These are phyloP conservation scores for Boletales sp. DNA, from an alignment of 768 basidiomycete genomes.

Conservation along the genomic window DNA sequence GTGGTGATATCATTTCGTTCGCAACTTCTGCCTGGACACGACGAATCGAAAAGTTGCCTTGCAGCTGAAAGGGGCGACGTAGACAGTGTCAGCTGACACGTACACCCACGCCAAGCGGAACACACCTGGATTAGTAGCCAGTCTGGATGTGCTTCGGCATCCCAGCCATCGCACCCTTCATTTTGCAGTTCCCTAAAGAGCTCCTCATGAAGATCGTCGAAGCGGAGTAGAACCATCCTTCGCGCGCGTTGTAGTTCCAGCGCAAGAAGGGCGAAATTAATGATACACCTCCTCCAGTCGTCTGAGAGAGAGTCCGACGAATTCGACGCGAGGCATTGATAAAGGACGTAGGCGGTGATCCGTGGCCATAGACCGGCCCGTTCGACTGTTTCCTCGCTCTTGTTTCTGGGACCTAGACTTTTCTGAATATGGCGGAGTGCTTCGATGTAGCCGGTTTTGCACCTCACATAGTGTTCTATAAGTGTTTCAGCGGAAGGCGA, in stretches of 20 bases:
- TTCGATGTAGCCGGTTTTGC: background rate
- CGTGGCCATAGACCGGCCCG: slow-evolving; percentile 32
- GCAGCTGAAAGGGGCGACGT: slow-evolving; percentile 30
- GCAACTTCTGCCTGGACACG: slow-evolving; percentile 39
- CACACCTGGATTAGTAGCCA: slow-evolving; percentile 44
- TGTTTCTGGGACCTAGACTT: background rate
- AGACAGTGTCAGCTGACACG: background rate
- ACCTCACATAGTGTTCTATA: background rate
- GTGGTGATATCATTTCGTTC: slow-evolving; percentile 42
- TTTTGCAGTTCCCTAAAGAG: slow-evolving; percentile 24
- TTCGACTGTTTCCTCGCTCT: slow-evolving; percentile 2
- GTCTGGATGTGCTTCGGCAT: slow-evolving; percentile 26
- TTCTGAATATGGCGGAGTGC: background rate
- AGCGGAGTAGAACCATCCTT: slow-evolving; percentile 26
- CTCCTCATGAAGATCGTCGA: slow-evolving; percentile 22
- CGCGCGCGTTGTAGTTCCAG: slow-evolving; percentile 34
- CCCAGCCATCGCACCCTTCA: slow-evolving; percentile 15
- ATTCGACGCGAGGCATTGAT: slow-evolving; percentile 25
- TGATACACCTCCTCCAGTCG: slow-evolving; percentile 28
- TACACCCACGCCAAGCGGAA: background rate
- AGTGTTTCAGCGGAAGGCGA: background rate
- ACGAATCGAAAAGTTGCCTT: slow-evolving; percentile 41
- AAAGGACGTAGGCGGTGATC: slow-evolving; percentile 25
- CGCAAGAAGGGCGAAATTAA: slow-evolving; percentile 22
- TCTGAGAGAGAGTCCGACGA: slow-evolving; percentile 6